phyloP scores from a whole-genome alignment of 345 rosid species.

The Linum lewisii region DNA sequence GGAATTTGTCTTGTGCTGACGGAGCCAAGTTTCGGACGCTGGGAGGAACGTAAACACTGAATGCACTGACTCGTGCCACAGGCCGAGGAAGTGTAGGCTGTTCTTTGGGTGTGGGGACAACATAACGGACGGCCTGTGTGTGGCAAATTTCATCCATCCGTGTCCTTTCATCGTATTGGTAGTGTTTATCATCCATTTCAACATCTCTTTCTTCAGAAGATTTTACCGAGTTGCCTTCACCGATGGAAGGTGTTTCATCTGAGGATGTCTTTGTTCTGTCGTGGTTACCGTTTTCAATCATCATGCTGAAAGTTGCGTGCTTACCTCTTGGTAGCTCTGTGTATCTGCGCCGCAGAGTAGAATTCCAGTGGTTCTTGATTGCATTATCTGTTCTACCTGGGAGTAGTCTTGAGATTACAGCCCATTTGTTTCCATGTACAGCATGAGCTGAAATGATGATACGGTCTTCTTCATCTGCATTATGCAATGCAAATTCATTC shows the following conservation, averaged over 20 bases:
- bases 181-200: slow-evolving; percentile 18
- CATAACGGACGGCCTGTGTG: slow-evolving; percentile 18
- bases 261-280: slow-evolving; percentile 42
- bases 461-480: slow-evolving; percentile 71
- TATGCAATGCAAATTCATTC: slow-evolving; percentile 8
- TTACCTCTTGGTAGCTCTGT: slow-evolving; percentile 25
- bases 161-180: too few relatives aligned
- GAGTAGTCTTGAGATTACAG: slow-evolving; percentile 61
- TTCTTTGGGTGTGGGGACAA: slow-evolving; percentile 16
- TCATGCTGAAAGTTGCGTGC: slow-evolving; percentile 10
- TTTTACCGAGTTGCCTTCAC: slow-evolving; percentile 25
- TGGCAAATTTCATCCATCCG: slow-evolving; percentile 4
- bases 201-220: slow-evolving; percentile 19
- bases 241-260: slow-evolving; percentile 27
- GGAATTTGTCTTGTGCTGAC: slow-evolving; percentile 28
- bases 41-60: slow-evolving; percentile 45
- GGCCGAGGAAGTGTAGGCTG: slow-evolving; percentile 32
- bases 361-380: slow-evolving; percentile 93
- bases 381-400: slow-evolving; percentile 87
- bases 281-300: slow-evolving; percentile 24
- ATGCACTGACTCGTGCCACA: slow-evolving; percentile 59
- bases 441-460: slow-evolving; percentile 61
- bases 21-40: slow-evolving; percentile 20
- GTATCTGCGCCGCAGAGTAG: slow-evolving; percentile 57
- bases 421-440: slow-evolving; percentile 90